These are phyloP conservation scores for Herpetomonas muscarum DNA, from an alignment of 208 protist genomes.

Conservation along the genomic window DNA sequence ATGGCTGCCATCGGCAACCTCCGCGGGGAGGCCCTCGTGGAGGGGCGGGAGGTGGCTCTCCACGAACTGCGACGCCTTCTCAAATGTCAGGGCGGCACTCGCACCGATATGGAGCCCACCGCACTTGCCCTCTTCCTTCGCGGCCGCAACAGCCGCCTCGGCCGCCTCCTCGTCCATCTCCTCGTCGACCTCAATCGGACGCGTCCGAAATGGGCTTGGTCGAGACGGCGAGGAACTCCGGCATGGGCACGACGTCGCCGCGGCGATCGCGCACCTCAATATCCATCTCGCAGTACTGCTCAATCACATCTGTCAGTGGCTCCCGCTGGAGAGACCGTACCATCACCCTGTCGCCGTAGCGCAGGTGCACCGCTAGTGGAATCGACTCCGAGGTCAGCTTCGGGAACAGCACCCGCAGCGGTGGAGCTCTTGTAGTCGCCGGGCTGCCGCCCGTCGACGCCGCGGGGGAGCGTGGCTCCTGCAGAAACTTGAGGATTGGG, in stretches of 20 bases:
- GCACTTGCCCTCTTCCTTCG: conserved; percentile 33
- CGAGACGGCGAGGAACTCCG: conserved; percentile 74
- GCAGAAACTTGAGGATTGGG: conserved; percentile 47
- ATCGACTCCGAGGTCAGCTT: conserved; percentile 43
- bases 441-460: conserved; percentile 22
- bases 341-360: conserved; percentile 33
- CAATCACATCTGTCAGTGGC: conserved; percentile 48
- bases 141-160: background rate
- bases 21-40: conserved; percentile 34
- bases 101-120: conserved; percentile 52
- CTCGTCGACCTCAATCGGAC: too few species aligned
- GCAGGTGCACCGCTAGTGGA: conserved; percentile 47
- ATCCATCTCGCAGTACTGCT: conserved; percentile 65
- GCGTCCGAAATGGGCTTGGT: conserved; percentile 31
- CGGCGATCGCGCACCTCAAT: conserved; percentile 52
- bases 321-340: conserved; percentile 44
- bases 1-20: background rate
- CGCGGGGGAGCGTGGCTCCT: conserved; percentile 28
- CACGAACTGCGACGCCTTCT: conserved; percentile 54
- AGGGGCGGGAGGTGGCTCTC: conserved; percentile 34
- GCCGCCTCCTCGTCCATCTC: conserved; percentile 6
- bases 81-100: conserved; percentile 50
- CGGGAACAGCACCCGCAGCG: conserved; percentile 32
- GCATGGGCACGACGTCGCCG: conserved; percentile 47
- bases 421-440: conserved; percentile 6